Conservation (phyloP, 1,284 basidiomycete species). For the Coriolopsis trogii region DNA sequence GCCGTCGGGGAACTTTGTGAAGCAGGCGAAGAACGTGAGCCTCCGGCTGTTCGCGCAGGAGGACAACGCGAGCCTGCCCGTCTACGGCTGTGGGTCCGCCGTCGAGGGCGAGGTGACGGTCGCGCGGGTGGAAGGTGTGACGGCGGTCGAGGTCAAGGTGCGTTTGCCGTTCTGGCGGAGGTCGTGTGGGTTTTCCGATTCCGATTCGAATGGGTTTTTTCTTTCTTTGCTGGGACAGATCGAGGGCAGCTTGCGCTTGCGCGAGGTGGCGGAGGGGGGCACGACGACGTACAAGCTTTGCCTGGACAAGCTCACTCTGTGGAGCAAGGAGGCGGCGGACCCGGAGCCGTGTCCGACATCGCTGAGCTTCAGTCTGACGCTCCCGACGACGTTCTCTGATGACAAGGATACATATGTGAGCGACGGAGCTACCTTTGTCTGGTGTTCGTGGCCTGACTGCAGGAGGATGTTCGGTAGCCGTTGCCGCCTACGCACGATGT, state of each 20-base stretch:
- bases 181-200: background rate
- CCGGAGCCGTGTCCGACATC: slow-evolving; percentile 51
- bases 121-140: slow-evolving; percentile 55
- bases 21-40: slow-evolving; percentile 56
- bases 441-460: background rate
- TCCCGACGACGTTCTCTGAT: slow-evolving; percentile 61
- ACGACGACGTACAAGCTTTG: slow-evolving; percentile 53
- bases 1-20: slow-evolving; percentile 56
- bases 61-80: slow-evolving; percentile 49
- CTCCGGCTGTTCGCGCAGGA: slow-evolving; percentile 58
- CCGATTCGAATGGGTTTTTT: too few species aligned
- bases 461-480: slow-evolving; percentile 29
- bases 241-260: slow-evolving; percentile 58
- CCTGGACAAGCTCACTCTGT: slow-evolving; percentile 54
- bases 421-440: slow-evolving; percentile 21
- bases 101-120: slow-evolving; percentile 64
- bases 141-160: slow-evolving; percentile 67
- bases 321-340: slow-evolving; percentile 53
- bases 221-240: too few species aligned
- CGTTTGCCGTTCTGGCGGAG: slow-evolving; percentile 8
- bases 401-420: slow-evolving; percentile 61
- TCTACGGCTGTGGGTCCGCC: slow-evolving; percentile 54
- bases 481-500: slow-evolving; percentile 69
- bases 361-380: slow-evolving; percentile 53
- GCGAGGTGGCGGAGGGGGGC: slow-evolving; percentile 70